These are phyloP conservation scores for Neurospora sp. DNA, from an alignment of 495 filamentous ascomycete genomes.

Conservation along the genomic window DNA sequence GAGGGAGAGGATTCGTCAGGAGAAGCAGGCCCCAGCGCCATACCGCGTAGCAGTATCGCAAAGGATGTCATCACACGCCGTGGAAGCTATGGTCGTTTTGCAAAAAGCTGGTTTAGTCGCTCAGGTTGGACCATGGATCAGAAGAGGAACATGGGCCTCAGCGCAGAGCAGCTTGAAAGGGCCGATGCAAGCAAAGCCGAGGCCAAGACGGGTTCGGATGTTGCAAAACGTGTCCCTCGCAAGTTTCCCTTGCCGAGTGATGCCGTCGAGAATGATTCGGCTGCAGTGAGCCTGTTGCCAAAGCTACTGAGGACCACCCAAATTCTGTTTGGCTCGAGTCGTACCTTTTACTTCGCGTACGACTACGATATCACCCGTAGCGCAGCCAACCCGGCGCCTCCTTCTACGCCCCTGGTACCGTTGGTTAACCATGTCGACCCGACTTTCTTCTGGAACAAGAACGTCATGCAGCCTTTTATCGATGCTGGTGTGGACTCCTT, in stretches of 20 bases:
- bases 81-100: conserved; percentile 77
- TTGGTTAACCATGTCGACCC: conserved; percentile 67
- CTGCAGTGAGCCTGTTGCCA: conserved; percentile 51
- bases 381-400: conserved; percentile 31
- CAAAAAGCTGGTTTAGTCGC: conserved; percentile 78
- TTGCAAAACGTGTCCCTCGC: conserved; percentile 8
- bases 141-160: conserved; percentile 48
- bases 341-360: conserved; percentile 87
- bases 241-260: conserved; percentile 18
- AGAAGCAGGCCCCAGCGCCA: conserved; percentile 28
- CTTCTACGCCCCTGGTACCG: conserved; percentile 38
- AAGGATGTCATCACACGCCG: conserved; percentile 74
- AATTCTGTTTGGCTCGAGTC: conserved; percentile 63
- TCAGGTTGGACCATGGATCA: conserved; percentile 61
- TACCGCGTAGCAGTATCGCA: conserved; percentile 47
- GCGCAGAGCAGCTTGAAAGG: conserved; percentile 17
- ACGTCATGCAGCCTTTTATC: conserved; percentile 66
- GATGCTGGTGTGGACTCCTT: conserved; percentile 54
- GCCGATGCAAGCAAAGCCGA: not conserved
- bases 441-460: conserved; percentile 81
- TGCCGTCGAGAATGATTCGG: conserved; percentile 20
- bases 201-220: conserved; percentile 5
- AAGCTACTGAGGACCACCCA: conserved; percentile 76
- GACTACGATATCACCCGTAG: conserved; percentile 79
- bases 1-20: conserved; percentile 14